Evolutionary conservation across 345 rosid species (phyloP).

Genomic region (Heritiera fomes): DNA sequence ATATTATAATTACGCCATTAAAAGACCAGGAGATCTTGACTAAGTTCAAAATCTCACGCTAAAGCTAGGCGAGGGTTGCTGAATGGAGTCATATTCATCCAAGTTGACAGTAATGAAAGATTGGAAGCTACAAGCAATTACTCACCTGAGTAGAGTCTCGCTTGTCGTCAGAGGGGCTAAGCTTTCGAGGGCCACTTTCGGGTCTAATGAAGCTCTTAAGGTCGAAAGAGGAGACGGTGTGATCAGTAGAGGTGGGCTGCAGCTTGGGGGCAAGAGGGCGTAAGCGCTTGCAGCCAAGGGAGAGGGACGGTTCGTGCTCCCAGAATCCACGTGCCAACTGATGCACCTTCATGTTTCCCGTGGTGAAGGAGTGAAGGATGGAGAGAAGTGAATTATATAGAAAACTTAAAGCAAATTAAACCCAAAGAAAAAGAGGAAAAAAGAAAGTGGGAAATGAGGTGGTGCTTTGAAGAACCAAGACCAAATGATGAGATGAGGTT

Average conservation of each 20-base stretch:
- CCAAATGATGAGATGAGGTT: slow-evolving; percentile 98
- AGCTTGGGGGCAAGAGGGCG: slow-evolving; percentile 89
- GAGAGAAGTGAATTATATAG: slow-evolving; percentile 48
- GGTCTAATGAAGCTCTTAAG: slow-evolving; percentile 89
- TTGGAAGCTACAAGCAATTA: background rate
- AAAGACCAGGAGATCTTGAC: background rate
- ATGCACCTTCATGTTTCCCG: slow-evolving; percentile 83
- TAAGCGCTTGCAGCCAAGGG: slow-evolving; percentile 83
- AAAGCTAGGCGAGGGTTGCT: background rate
- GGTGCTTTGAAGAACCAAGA: slow-evolving; percentile 68
- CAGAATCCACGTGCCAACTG: slow-evolving; percentile 76
- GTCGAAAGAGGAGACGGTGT: slow-evolving; percentile 60
- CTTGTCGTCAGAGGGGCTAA: slow-evolving; percentile 42
- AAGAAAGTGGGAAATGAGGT: slow-evolving; percentile 47
- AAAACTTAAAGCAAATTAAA: slow-evolving; percentile 7
- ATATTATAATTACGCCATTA: background rate
- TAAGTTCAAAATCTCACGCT: background rate
- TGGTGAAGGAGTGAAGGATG: slow-evolving; percentile 43
- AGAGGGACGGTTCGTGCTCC: slow-evolving; percentile 75
- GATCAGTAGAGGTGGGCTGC: slow-evolving; percentile 33
- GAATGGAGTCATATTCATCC: background rate
- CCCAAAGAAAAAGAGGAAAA: background rate
- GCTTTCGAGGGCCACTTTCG: slow-evolving; percentile 55
- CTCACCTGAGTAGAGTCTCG: slow-evolving; percentile 48
- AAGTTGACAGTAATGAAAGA: background rate